These are phyloP conservation scores for Cephalotrichum gorgonifer DNA, from an alignment of 2,329 filamentous ascomycete species.

Conservation along the genomic window DNA sequence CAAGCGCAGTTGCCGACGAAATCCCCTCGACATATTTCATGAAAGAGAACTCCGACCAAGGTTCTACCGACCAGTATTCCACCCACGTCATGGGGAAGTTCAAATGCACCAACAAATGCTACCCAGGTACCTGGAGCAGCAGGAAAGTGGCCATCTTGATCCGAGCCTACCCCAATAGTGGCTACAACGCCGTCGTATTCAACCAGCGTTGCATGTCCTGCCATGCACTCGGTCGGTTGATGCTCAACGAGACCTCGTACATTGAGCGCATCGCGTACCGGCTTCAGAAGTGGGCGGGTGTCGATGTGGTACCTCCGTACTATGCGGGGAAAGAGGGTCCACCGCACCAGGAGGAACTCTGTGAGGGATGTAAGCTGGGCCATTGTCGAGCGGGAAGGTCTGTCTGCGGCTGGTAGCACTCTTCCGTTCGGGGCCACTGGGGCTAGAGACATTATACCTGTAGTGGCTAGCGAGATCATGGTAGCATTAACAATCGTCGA, in stretches of 20 bases:
- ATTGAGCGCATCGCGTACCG: constrained; percentile 22
- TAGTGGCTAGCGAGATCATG: too few relatives aligned
- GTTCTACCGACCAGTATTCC: constrained; percentile 11
- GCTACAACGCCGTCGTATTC: constrained; percentile 26
- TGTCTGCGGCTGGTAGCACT: too few relatives aligned
- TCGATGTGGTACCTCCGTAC: constrained; percentile 10
- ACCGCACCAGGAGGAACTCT: constrained; percentile 17
- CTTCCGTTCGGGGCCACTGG: too few relatives aligned
- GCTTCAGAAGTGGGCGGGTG: constrained; percentile 23
- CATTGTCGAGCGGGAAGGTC: constrained; percentile 14
- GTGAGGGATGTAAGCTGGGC: constrained; percentile 25
- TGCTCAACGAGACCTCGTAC: constrained; percentile 19
- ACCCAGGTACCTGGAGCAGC: constrained; percentile 18
- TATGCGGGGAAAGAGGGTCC: not conserved
- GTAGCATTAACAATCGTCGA: too few relatives aligned
- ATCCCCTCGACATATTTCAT: constrained; percentile 12
- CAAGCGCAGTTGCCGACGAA: constrained; percentile 4
- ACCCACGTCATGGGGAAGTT: constrained; percentile 23
- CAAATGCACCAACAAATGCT: constrained; percentile 18
- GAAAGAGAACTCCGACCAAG: constrained; percentile 7
- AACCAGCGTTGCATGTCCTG: constrained; percentile 24
- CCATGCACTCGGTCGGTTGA: constrained; percentile 14
- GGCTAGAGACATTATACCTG: too few relatives aligned
- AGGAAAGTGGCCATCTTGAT: constrained; percentile 22
- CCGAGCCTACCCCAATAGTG: constrained; percentile 14